Evolutionary conservation across 2,329 filamentous ascomycete species (phyloP).

Genomic region (Lachnellula willkommii): DNA sequence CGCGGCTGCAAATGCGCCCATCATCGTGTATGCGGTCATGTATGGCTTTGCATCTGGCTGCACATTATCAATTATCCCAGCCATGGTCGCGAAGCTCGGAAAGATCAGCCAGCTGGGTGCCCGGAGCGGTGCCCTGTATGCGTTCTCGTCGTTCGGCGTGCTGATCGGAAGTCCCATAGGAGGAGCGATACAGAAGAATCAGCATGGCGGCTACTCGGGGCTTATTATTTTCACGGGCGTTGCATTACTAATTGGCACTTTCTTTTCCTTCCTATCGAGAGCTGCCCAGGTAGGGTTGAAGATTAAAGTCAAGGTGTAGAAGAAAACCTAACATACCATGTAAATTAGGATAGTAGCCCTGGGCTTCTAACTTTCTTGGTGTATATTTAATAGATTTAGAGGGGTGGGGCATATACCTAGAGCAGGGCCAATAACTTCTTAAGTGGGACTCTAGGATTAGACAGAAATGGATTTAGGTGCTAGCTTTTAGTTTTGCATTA

Average conservation of each 20-base stretch:
- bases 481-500: too few species aligned
- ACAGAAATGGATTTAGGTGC: too few species aligned
- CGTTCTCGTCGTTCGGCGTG: slow-evolving; percentile 55
- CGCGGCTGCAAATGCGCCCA: slow-evolving; percentile 43
- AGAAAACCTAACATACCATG: too few species aligned
- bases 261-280: background rate
- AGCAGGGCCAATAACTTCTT: too few species aligned
- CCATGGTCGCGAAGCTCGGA: slow-evolving; percentile 63
- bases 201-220: slow-evolving; percentile 44
- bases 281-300: too few species aligned
- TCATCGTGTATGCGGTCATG: slow-evolving; percentile 58
- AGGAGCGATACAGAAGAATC: slow-evolving; percentile 49
- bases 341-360: too few species aligned
- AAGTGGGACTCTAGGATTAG: too few species aligned
- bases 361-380: too few species aligned
- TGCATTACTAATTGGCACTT: slow-evolving; percentile 2
- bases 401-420: too few species aligned
- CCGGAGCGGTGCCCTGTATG: slow-evolving; percentile 58
- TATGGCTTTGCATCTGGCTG: slow-evolving; percentile 60
- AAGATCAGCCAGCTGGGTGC: slow-evolving; percentile 62
- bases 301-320: too few species aligned
- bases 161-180: slow-evolving; percentile 62
- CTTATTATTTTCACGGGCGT: slow-evolving; percentile 60
- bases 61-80: slow-evolving; percentile 38
- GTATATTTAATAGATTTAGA: too few species aligned